Conservation (phyloP, 495 filamentous ascomycete genomes). For the Physcia stellaris region DNA sequence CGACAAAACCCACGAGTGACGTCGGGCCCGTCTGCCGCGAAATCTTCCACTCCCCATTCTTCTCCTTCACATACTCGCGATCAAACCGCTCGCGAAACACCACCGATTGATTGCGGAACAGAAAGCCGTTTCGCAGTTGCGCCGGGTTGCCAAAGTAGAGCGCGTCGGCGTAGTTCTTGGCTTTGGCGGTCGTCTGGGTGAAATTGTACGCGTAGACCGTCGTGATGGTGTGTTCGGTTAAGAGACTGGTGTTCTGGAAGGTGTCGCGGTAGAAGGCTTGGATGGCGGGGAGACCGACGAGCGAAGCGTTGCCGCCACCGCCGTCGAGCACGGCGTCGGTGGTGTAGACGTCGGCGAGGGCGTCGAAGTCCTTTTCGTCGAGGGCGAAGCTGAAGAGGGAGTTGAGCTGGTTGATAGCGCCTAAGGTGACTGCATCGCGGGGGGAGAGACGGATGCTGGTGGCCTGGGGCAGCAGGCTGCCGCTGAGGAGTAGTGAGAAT, state of each 20-base stretch:
- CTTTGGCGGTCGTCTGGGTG: not conserved
- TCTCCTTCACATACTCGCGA: not conserved
- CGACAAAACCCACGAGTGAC: not conserved
- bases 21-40: not conserved
- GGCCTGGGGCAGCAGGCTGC: not conserved
- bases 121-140: not conserved
- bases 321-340: not conserved
- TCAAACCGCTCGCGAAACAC: not conserved
- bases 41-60: not conserved
- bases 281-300: not conserved
- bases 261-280: not conserved
- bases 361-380: conserved; percentile 1
- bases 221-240: not conserved
- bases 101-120: not conserved
- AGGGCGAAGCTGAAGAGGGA: conserved; percentile 1
- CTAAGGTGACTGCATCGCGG: not conserved
- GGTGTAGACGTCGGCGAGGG: conserved; percentile 1
- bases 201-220: conserved; percentile 1
- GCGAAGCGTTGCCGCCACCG: not conserved
- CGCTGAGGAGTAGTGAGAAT: not conserved
- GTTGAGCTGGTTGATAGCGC: conserved; percentile 2
- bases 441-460: not conserved
- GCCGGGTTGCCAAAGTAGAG: not conserved
- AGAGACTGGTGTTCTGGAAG: not conserved
- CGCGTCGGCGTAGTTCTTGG: not conserved